These are phyloP conservation scores for Ceratocystis colombiana DNA, from an alignment of 2,329 filamentous ascomycete species.

Conservation along the genomic window DNA sequence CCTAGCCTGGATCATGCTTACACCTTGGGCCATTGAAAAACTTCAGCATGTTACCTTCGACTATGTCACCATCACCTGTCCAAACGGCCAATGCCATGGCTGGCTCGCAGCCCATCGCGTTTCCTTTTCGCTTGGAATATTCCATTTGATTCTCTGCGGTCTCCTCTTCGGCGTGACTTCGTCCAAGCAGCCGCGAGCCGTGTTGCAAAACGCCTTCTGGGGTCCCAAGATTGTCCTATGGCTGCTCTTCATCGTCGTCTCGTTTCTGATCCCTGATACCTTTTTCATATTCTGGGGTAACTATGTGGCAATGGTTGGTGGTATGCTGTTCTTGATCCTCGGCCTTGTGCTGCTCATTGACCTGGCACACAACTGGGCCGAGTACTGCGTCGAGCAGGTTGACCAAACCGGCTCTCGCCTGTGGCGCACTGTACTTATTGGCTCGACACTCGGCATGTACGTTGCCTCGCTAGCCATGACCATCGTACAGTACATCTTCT, in stretches of 20 bases:
- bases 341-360: constrained; percentile 89
- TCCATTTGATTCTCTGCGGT: constrained; percentile 78
- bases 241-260: constrained; percentile 75
- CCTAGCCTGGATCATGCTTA: constrained; percentile 97
- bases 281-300: constrained; percentile 97
- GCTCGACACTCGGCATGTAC: constrained; percentile 91
- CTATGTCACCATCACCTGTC: constrained; percentile 91
- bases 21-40: constrained; percentile 95
- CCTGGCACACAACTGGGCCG: constrained; percentile 91
- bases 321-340: constrained; percentile 86
- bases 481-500: constrained; percentile 94
- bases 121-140: constrained; percentile 91
- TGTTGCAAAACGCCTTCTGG: constrained; percentile 97
- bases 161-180: constrained; percentile 78
- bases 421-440: constrained; percentile 81
- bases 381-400: constrained; percentile 89
- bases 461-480: constrained; percentile 85
- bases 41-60: constrained; percentile 84
- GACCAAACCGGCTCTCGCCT: constrained; percentile 73
- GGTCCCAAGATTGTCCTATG: constrained; percentile 89
- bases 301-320: constrained; percentile 78
- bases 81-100: constrained; percentile 81
- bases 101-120: constrained; percentile 96
- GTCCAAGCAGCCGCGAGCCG: constrained; percentile 76
- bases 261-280: constrained; percentile 86